Conservation (phyloP, 1,284 basidiomycete species). For the Ustilago bromivora region DNA sequence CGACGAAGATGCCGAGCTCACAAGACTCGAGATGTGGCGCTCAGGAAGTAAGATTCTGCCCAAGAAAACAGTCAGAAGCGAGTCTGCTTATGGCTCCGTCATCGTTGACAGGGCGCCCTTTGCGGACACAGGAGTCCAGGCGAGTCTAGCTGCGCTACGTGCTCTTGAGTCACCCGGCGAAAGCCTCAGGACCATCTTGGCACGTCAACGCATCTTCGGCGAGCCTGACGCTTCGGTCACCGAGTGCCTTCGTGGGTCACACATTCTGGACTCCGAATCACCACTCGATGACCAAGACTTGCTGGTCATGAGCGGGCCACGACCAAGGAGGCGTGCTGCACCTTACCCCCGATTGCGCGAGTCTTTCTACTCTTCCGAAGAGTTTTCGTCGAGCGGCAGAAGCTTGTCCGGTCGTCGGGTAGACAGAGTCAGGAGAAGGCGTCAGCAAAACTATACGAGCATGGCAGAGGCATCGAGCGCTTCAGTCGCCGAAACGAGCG, state of each 20-base stretch:
- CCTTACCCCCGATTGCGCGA: conserved; percentile 23
- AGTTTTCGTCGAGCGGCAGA: conserved; percentile 31
- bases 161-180: conserved; percentile 45
- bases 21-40: conserved; percentile 16
- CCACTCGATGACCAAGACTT: conserved; percentile 8
- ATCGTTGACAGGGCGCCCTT: conserved; percentile 24
- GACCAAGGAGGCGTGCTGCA: conserved; percentile 24
- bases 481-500: conserved; percentile 21
- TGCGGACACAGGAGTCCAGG: conserved; percentile 47
- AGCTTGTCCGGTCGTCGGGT: conserved; percentile 13
- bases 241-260: conserved; percentile 17
- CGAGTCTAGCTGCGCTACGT: conserved; percentile 38
- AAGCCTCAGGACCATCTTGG: conserved; percentile 33
- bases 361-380: conserved; percentile 22
- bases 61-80: neutral
- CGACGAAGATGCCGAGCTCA: conserved; percentile 19
- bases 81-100: neutral
- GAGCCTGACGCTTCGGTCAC: conserved; percentile 19
- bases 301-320: conserved; percentile 18
- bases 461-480: conserved; percentile 28
- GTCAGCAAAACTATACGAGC: conserved; percentile 11
- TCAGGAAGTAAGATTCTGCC: conserved; percentile 15
- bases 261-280: conserved; percentile 3
- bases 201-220: conserved; percentile 41
- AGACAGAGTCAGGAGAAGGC: conserved; percentile 5